phyloP scores from a whole-genome alignment of 2,329 filamentous ascomycete genomes.

The Calonectria pteridis region DNA sequence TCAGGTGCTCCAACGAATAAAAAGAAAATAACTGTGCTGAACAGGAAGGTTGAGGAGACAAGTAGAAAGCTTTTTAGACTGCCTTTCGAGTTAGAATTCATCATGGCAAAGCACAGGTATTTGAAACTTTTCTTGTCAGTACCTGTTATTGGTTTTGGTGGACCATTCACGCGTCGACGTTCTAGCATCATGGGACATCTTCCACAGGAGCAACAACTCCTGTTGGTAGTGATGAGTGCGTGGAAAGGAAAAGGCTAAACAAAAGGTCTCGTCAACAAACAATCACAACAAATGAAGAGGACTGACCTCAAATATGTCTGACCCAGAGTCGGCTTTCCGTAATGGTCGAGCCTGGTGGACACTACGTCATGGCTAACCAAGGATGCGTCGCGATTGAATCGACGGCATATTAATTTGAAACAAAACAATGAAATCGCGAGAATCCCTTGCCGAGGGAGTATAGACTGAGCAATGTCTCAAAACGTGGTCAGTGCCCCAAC shows the following conservation, averaged over 20 bases:
- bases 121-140: background rate
- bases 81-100: background rate
- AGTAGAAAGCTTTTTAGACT: background rate
- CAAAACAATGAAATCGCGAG: background rate
- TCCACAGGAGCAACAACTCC: background rate
- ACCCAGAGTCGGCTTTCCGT: background rate
- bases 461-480: background rate
- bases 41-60: background rate
- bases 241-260: background rate
- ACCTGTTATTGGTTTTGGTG: background rate
- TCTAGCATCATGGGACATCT: background rate
- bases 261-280: background rate
- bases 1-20: background rate
- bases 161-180: background rate
- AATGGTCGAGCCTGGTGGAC: background rate
- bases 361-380: background rate
- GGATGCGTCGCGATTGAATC: background rate
- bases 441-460: background rate
- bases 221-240: background rate
- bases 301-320: background rate
- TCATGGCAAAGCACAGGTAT: background rate
- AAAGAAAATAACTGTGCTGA: background rate
- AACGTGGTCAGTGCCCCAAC: background rate
- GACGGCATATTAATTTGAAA: background rate
- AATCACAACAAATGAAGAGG: background rate